A percentile compares a stretch with the other conserved stretches of the same genome.
Evolutionary conservation across 2,329 filamentous ascomycete species (phyloP).

Genomic region (Aschersonia sp.): DNA sequence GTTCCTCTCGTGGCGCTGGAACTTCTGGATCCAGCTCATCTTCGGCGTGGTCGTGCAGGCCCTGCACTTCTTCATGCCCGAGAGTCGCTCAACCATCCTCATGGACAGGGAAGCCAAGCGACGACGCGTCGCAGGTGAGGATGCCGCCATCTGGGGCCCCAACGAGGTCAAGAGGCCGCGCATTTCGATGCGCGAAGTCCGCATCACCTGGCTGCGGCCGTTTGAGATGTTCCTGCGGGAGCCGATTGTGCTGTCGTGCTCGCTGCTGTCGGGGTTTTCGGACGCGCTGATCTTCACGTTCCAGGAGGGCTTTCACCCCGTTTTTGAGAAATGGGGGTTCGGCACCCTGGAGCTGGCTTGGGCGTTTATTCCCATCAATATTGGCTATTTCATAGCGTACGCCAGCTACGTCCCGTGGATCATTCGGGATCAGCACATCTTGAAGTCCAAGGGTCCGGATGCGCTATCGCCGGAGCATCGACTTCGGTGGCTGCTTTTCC

Average conservation of each 20-base stretch:
- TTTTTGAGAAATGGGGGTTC: conserved; percentile 56
- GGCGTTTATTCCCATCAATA: conserved; percentile 47
- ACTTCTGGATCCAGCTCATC: conserved; percentile 68
- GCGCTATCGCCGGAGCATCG: conserved; percentile 51
- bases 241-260: conserved; percentile 56
- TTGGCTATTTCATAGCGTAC: conserved; percentile 53
- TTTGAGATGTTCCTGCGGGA: conserved; percentile 62
- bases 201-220: conserved; percentile 43
- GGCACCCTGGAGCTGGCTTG: conserved; percentile 38
- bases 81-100: conserved; percentile 62
- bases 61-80: conserved; percentile 55
- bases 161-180: conserved; percentile 48
- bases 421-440: conserved; percentile 24
- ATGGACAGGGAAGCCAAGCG: conserved; percentile 68
- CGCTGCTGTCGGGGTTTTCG: conserved; percentile 55
- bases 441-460: conserved; percentile 32
- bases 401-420: conserved; percentile 41
- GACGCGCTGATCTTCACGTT: conserved; percentile 67
- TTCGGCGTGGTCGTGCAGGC: conserved; percentile 57
- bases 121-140: conserved; percentile 37
- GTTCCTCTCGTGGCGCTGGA: conserved; percentile 49
- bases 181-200: conserved; percentile 41
- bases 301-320: conserved; percentile 53
- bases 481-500: conserved; percentile 48
- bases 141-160: conserved; percentile 49